These are phyloP conservation scores for Aspergillus quadrilineatus DNA, from an alignment of 2,329 filamentous ascomycete genomes.

Conservation along the genomic window DNA sequence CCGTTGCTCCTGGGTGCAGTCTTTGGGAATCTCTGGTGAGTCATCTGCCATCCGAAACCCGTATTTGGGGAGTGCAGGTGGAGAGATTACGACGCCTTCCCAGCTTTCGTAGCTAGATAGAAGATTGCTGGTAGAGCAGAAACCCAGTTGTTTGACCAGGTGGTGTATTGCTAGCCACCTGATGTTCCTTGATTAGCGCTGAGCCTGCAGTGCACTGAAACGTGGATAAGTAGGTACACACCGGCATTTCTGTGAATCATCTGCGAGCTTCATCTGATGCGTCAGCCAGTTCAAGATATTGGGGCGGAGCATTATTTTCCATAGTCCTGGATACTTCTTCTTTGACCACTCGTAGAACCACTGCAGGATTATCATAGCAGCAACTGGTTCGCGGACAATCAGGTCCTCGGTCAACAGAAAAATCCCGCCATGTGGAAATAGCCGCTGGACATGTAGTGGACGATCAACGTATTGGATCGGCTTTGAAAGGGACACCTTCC, in stretches of 20 bases:
- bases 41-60: slow-evolving; percentile 28
- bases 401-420: slow-evolving; percentile 45
- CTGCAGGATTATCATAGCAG: slow-evolving; percentile 32
- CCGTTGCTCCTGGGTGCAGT: slow-evolving; percentile 28
- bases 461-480: slow-evolving; percentile 27
- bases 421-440: slow-evolving; percentile 40
- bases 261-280: slow-evolving; percentile 22
- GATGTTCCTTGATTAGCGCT: neutral
- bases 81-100: slow-evolving; percentile 32
- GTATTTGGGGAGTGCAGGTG: slow-evolving; percentile 27
- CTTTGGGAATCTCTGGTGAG: slow-evolving; percentile 23
- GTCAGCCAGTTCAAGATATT: slow-evolving; percentile 37
- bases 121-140: neutral
- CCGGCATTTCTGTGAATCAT: slow-evolving; percentile 16
- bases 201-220: neutral
- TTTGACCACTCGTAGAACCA: slow-evolving; percentile 34
- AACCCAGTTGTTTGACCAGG: slow-evolving; percentile 26
- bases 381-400: slow-evolving; percentile 31
- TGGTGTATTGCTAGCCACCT: slow-evolving; percentile 30
- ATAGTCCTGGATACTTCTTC: slow-evolving; percentile 28
- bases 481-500: slow-evolving; percentile 32
- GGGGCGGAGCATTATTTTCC: slow-evolving; percentile 43
- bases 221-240: slow-evolving; percentile 15
- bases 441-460: slow-evolving; percentile 30
- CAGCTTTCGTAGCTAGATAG: slow-evolving; percentile 29